Percentiles rank a stretch among this genome's conserved stretches.
phyloP scores from a whole-genome alignment of 306 rosid species.

The Vigna reflexopilosa region DNA sequence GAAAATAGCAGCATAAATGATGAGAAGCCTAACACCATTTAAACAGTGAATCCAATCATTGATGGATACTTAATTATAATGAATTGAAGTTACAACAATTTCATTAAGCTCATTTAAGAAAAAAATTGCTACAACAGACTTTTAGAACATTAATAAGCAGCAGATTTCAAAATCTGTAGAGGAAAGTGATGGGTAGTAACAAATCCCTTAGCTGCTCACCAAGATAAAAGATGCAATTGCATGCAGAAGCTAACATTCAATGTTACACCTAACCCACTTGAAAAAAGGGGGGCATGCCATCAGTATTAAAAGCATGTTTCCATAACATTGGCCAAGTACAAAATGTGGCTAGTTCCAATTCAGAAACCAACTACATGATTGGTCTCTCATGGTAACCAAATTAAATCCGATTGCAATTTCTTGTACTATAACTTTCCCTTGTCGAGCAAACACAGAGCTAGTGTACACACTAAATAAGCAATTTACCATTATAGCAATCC shows the following conservation, averaged over 20 bases:
- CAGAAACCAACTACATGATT: constrained; percentile 4
- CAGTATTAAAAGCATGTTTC: constrained; percentile 1
- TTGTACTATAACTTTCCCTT: constrained; percentile 13
- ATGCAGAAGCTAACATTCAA: constrained; percentile 19
- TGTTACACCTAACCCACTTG: not conserved
- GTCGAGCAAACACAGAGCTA: constrained; percentile 19
- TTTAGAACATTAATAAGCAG: constrained; percentile 10
- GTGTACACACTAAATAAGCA: constrained; percentile 6
- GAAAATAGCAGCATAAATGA: constrained; percentile 26
- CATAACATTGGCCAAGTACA: constrained; percentile 11
- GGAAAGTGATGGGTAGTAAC: not conserved
- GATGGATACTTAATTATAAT: constrained; percentile 9
- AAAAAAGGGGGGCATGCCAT: not conserved
- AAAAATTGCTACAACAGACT: not conserved
- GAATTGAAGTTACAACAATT: not conserved
- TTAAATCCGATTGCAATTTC: not conserved
- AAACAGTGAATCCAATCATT: constrained; percentile 11
- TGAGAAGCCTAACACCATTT: constrained; percentile 28
- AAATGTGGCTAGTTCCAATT: constrained; percentile 15
- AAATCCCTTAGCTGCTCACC: constrained; percentile 16
- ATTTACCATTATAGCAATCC: constrained; percentile 77
- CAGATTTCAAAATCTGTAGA: constrained; percentile 3
- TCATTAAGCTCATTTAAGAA: constrained; percentile 20
- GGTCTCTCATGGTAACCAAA: not conserved
- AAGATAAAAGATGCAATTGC: not conserved